A percentile compares a stretch with the other conserved stretches of the same genome.
Evolutionary conservation across 2,329 filamentous ascomycete species (phyloP).

Genomic region (Cladosporium halotolerans): DNA sequence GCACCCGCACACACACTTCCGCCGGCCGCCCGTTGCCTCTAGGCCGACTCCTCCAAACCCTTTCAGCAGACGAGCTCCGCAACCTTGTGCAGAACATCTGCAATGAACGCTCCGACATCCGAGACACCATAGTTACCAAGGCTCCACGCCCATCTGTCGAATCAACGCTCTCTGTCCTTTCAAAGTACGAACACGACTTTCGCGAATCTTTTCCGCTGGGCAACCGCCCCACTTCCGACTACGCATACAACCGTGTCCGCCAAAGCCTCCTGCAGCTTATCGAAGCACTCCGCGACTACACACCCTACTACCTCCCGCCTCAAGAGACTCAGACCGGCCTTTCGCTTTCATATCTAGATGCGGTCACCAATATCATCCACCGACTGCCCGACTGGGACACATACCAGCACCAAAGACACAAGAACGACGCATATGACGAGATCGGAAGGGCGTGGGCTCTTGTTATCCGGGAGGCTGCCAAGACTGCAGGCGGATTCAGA

Average conservation of each 20-base stretch:
- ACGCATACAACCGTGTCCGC: conserved; percentile 88
- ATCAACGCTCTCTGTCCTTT: conserved; percentile 72
- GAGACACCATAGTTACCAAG: conserved; percentile 72
- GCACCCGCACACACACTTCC: conserved; percentile 60
- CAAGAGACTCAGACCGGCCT: conserved; percentile 77
- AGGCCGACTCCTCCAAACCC: conserved; percentile 82
- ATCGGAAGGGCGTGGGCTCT: conserved; percentile 89
- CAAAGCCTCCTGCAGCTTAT: conserved; percentile 73
- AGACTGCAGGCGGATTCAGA: conserved; percentile 83
- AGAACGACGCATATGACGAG: conserved; percentile 93
- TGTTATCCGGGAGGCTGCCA: conserved; percentile 84
- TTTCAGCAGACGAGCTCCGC: conserved; percentile 78
- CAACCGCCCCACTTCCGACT: conserved; percentile 78
- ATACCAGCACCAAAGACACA: conserved; percentile 82
- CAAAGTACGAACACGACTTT: conserved; percentile 72
- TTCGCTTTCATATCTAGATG: conserved; percentile 82
- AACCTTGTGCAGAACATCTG: conserved; percentile 85
- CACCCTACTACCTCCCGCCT: conserved; percentile 88
- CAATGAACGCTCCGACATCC: conserved; percentile 79
- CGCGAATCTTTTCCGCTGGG: conserved; percentile 77
- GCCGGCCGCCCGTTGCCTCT: conserved; percentile 57
- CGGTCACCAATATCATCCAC: conserved; percentile 84
- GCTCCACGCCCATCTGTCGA: conserved; percentile 82
- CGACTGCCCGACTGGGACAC: conserved; percentile 85
- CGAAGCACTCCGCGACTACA: conserved; percentile 88